Evolutionary conservation across 441 rosid species (phyloP), one percentile per base, ranked within the genome.

Genomic region (California macrophylla): DNA sequence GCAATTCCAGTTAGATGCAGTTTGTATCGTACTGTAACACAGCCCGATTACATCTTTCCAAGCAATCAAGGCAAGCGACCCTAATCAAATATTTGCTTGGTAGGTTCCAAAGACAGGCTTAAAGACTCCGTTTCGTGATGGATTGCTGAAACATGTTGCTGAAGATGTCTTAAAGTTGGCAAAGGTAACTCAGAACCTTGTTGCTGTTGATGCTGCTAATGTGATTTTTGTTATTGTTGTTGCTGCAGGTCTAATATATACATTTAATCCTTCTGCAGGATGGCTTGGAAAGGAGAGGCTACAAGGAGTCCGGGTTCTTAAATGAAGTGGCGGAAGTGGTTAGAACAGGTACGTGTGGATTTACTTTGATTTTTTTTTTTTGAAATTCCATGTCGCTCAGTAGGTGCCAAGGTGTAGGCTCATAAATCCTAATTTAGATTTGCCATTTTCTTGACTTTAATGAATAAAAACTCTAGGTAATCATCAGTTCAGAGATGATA

Each of bases 211-310:
- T 65, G 52, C 21, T 24, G 18, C 56, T 64, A 26, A 10, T 15
- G 38, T 66, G 26, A 28, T 29, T 54, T 0, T 66, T 8, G 24
- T 68, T 28, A 15, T 29, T 36, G 62, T 30, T 66, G 21, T 29
- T 66, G 36, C 24, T 68, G 36, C 24, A 66, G 25, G 29, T 67
- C 40, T 28, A 30, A 34, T 34, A 8, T 62, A 69, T 34, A 8
- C 20, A 20, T 66, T 18, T 63, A 7, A 26, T 38, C 76, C 42
- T 73, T 70, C 68, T 80, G 73, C 83, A 94, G 99, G 98, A 85
- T 74, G 99, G 99, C 74, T 78, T 95, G 78, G 97, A 95, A 82
- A 87, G 96, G 38, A 82, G 99, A 82, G 99, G 98, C 45, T 95
- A 69, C 72, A 95, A 95, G 86, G 99, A 95, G 84, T 72, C 85